These are phyloP conservation scores for Didymella exigua DNA, from an alignment of 2,329 filamentous ascomycete genomes.

Conservation along the genomic window DNA sequence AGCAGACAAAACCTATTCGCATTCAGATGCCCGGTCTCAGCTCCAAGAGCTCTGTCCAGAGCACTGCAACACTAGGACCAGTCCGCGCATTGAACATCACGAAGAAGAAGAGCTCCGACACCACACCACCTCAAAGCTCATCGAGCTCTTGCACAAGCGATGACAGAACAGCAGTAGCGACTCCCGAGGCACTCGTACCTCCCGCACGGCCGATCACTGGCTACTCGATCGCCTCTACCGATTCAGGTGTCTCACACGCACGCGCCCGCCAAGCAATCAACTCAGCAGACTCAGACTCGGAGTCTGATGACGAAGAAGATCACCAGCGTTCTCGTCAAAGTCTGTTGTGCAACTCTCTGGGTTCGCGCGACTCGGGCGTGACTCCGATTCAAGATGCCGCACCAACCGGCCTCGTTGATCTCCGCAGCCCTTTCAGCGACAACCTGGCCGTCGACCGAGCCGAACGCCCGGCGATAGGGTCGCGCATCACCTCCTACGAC, in stretches of 20 bases:
- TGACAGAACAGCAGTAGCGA: constrained; percentile 32
- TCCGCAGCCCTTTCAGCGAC: constrained; percentile 45
- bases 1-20: constrained; percentile 37
- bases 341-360: constrained; percentile 35
- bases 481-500: constrained; percentile 41
- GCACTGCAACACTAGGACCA: constrained; percentile 50
- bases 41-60: constrained; percentile 45
- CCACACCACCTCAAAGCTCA: constrained; percentile 38
- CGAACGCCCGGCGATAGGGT: constrained; percentile 30
- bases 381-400: constrained; percentile 47
- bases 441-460: constrained; percentile 30
- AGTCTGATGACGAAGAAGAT: constrained; percentile 42
- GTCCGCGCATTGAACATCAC: constrained; percentile 55
- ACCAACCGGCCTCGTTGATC: constrained; percentile 32
- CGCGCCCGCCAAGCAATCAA: constrained; percentile 37
- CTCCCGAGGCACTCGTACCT: constrained; percentile 32
- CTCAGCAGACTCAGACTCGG: constrained; percentile 37
- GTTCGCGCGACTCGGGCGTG: constrained; percentile 36
- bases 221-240: constrained; percentile 39
- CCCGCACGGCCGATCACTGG: constrained; percentile 38
- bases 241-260: constrained; percentile 40
- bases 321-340: constrained; percentile 42
- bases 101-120: constrained; percentile 43
- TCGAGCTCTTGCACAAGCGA: constrained; percentile 24
- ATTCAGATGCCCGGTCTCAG: constrained; percentile 52